Percentiles rank a stretch among this genome's conserved stretches.
Evolutionary conservation across 805 yeast genomes (phyloP).

Genomic region (Wickerhamiella siamensis): DNA sequence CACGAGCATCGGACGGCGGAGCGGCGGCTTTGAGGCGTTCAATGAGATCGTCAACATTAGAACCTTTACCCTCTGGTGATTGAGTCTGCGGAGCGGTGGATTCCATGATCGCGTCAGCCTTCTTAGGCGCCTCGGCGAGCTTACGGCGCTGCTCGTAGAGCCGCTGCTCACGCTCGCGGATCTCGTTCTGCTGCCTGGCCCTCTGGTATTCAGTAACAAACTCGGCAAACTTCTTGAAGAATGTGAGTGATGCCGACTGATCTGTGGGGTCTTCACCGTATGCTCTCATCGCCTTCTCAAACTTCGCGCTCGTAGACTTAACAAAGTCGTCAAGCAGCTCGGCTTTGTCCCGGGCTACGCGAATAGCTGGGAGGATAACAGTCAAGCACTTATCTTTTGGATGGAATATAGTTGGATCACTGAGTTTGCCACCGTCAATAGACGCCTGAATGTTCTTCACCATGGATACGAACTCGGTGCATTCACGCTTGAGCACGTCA

Average conservation of each 20-base stretch:
- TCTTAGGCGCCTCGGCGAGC: conserved; percentile 37
- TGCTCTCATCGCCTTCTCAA: conserved; percentile 55
- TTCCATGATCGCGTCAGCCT: conserved; percentile 15
- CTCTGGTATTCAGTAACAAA: conserved; percentile 67
- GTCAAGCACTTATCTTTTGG: conserved; percentile 63
- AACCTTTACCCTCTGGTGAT: conserved; percentile 24
- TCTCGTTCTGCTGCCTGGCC: conserved; percentile 65
- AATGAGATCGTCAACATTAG: conserved; percentile 72
- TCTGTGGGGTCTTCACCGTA: conserved; percentile 87
- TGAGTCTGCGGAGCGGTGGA: conserved; percentile 10
- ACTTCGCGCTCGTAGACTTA: conserved; percentile 46
- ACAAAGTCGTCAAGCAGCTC: conserved; percentile 51
- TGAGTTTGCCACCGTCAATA: conserved; percentile 67
- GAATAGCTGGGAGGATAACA: conserved; percentile 49
- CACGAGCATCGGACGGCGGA: conserved; percentile 17
- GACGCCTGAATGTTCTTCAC: conserved; percentile 62
- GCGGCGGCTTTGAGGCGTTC: conserved; percentile 82
- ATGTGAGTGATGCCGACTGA: conserved; percentile 45
- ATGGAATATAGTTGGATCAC: conserved; percentile 65
- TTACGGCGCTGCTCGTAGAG: conserved; percentile 63
- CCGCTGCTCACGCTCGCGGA: conserved; percentile 68
- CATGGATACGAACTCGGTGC: conserved; percentile 44
- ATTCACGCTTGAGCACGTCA: conserved; percentile 67
- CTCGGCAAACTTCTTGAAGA: conserved; percentile 65
- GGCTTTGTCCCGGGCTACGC: conserved; percentile 60